Conservation (phyloP, 768 basidiomycete genomes). For the Hirschioporus abietinus region DNA sequence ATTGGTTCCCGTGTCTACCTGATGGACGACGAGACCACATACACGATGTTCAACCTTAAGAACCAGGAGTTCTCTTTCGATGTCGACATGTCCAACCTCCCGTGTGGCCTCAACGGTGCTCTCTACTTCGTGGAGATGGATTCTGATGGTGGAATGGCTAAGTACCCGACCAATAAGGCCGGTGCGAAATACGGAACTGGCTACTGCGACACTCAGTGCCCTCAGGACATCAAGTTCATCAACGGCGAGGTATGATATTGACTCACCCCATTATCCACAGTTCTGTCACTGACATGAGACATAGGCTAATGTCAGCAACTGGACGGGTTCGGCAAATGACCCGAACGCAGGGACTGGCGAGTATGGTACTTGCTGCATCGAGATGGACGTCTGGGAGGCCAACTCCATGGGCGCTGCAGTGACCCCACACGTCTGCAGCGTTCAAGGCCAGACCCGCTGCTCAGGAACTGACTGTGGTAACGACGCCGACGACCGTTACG, state of each 20-base stretch:
- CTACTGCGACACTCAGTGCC: conserved; percentile 61
- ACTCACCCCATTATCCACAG: background rate
- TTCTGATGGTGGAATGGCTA: conserved; percentile 46
- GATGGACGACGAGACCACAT: conserved; percentile 37
- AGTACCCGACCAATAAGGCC: conserved; percentile 49
- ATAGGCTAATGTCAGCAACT: conserved; percentile 25
- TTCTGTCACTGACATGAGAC: background rate
- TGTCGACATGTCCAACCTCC: conserved; percentile 52
- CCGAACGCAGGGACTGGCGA: conserved; percentile 26
- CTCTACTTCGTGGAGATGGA: conserved; percentile 60
- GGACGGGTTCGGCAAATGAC: conserved; percentile 27
- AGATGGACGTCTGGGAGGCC: conserved; percentile 32
- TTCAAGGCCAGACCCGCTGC: conserved; percentile 37
- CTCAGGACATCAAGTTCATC: conserved; percentile 56
- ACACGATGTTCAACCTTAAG: conserved; percentile 45
- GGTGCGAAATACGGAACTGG: conserved; percentile 59
- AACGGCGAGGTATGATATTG: conserved; percentile 38
- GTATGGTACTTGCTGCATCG: conserved; percentile 27
- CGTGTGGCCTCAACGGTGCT: conserved; percentile 57
- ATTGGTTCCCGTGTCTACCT: conserved; percentile 41
- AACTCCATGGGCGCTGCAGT: conserved; percentile 25
- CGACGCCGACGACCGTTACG: conserved; percentile 31
- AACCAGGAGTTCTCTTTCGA: conserved; percentile 58
- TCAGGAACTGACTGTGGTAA: conserved; percentile 34
- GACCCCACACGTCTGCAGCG: conserved; percentile 26